Base-by-base conservation (phyloP, 306 rosid species). In the Parietaria judaica region DNA sequence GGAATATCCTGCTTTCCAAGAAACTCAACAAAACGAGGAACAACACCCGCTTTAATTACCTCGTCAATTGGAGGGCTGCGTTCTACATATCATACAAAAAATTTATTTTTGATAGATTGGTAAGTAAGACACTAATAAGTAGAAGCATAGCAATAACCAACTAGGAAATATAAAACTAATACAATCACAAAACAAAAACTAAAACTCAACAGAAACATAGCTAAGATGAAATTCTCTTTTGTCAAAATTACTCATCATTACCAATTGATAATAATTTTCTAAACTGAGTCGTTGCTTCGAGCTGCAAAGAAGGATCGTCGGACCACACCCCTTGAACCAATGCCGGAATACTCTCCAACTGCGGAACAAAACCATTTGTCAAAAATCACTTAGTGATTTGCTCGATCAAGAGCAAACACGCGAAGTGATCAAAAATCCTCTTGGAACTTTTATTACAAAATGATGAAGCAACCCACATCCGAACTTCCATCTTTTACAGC, bases 41-140 rank as follows among this genome's bases (percentile, higher is more conserved):
- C 79, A 6, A 75, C 77, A 53, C 84, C 84, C 7, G 82, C 75
- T 59, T 74, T 72, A 38, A 84, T 62, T 11, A 84, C 77, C 61
- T 81, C 86, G 47, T 84, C 90, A 70, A 84, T 74, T 1, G 81
- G 86, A 71, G 86, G 90, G 72, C 88, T 74, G 63, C 85, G 77
- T 56, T 79, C 88, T 83, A 51, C 66, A 56, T n/a, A 55, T 50
- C 36, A 23, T 1, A n/a, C 7, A 56, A 10, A 50, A 41, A 23
- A 0, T 23, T 23, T 23, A 23, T 2, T 23, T 23, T 23, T 23
- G 31, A 23, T 23, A 23, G 31, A 23, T 23, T 23, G 31, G 31
- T 23, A 23, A 23, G 31, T 23, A 23, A 23, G 31, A 23, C 31
- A 0, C 31, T 23, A 23, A 23, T 23, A 23, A 23, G 31, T 23